These are phyloP conservation scores for Exserohilum rostratum DNA, from an alignment of 2,329 filamentous ascomycete species.

Conservation along the genomic window DNA sequence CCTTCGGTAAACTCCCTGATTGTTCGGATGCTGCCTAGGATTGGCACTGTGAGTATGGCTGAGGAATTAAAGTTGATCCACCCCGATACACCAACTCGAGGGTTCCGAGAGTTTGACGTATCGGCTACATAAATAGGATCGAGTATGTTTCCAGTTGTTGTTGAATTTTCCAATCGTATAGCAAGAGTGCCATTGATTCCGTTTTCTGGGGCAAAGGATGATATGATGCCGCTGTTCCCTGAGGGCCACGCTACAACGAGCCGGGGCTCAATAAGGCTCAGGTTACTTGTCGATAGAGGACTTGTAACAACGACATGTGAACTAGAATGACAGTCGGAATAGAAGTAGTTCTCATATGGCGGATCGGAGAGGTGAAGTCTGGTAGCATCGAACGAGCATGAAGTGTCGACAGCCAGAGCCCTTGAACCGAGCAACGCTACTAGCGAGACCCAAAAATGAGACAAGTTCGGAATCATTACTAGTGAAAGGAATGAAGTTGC, in stretches of 20 bases:
- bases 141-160: conserved; percentile 51
- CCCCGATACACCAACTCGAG: conserved; percentile 56
- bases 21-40: conserved; percentile 66
- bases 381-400: conserved; percentile 20
- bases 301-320: conserved; percentile 67
- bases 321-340: conserved; percentile 66
- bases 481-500: too few relatives aligned
- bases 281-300: conserved; percentile 59
- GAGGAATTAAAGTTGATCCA: conserved; percentile 64
- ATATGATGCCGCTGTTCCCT: conserved; percentile 66
- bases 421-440: too few relatives aligned
- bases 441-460: too few relatives aligned
- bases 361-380: conserved; percentile 59
- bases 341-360: conserved; percentile 70
- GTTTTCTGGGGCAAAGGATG: conserved; percentile 63
- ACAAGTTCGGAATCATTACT: too few relatives aligned
- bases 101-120: conserved; percentile 40
- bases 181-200: conserved; percentile 61
- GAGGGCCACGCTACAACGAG: conserved; percentile 68
- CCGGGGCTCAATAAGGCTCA: conserved; percentile 63
- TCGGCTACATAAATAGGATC: conserved; percentile 50
- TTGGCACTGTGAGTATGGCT: conserved; percentile 60
- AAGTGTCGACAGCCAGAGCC: background rate
- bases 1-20: conserved; percentile 69
- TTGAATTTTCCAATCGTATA: conserved; percentile 59